A percentile compares a stretch with the other conserved stretches of the same genome.
These are phyloP conservation scores for Umbellularia californica DNA, from an alignment of 164 flowering plant species.

Conservation along the genomic window DNA sequence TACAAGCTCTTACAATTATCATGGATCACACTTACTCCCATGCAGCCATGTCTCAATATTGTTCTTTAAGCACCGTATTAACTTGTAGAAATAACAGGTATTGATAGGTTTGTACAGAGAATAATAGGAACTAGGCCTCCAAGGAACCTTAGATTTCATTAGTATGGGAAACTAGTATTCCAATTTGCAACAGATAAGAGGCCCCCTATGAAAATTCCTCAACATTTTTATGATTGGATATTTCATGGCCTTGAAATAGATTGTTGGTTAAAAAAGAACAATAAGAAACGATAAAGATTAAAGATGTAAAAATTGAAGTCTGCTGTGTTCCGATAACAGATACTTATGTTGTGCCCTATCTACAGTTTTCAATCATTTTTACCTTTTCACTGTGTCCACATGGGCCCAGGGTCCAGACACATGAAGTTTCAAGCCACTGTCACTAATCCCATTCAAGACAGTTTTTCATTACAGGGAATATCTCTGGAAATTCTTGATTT, in stretches of 20 bases:
- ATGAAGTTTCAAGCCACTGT: too few species aligned
- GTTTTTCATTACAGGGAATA: background rate
- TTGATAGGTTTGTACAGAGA: too few species aligned
- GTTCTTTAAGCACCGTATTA: background rate
- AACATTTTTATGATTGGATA: background rate
- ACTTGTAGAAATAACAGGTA: background rate
- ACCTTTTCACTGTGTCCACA: background rate
- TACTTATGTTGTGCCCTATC: too few species aligned
- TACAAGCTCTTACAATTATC: background rate
- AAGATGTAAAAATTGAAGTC: too few species aligned
- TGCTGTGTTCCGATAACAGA: too few species aligned
- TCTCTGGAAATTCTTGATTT: background rate
- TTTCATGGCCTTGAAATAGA: too few species aligned
- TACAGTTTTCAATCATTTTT: too few species aligned
- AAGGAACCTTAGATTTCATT: too few species aligned
- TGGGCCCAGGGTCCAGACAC: too few species aligned
- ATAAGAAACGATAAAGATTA: too few species aligned
- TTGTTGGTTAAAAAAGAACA: background rate
- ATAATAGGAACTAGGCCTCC: too few species aligned
- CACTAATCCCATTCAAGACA: background rate
- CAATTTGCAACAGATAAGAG: background rate
- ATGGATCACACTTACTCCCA: background rate
- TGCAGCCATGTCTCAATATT: background rate
- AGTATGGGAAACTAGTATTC: too few species aligned
- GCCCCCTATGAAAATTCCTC: background rate